Base-by-base conservation (phyloP, 345 rosid species). In the Nephelium lappaceum region DNA sequence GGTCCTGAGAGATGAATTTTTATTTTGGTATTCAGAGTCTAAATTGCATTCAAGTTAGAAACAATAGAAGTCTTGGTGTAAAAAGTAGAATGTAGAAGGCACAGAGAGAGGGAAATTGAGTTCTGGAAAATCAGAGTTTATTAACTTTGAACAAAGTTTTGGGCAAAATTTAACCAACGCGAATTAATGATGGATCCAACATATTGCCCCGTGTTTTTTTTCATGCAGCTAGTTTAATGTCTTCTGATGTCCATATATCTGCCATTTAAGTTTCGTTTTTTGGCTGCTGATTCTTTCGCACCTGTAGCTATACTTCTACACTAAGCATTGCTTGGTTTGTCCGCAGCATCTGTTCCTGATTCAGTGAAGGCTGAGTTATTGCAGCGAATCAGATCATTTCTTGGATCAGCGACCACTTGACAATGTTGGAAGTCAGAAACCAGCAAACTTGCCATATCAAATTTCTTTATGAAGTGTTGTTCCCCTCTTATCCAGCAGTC, bases 301-400 rank as follows among this genome's bases (percentile, higher is more conserved):
- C 47, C 69, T 19, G 25, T 19, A 36, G 25, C 19, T 19, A 27
- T 23, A 10, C 27, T 8, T 62, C 0, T 62, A 45, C 42, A 78
- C 69, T 76, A 0, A 0, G 42, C 66, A 19, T 21, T 39, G 0
- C 69, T 49, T 69, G 39, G 31, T 85, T 45, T 74, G 47, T 73
- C 9, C 82, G 89, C 87, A 90, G 97, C 91, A 63, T 91, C 91
- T 0, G 80, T 90, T 47, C 98, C 97, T 12, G 92, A 91, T 81
- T 81, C 88, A 5, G 86, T 92, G 27, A 91, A 92, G 86, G 91
- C 89, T 2, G 91, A 94, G 86, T 89, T 91, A 11, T 71, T 94
- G 88, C 87, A 89, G 79, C 84, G 88, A 77, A 90, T 94, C 62
- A 82, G 85, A 72, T 76, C 89, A 76, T 89, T 91, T 81, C 86